Base-by-base conservation (phyloP, 169 alveolate genomes). In the Condylostoma magnum region DNA sequence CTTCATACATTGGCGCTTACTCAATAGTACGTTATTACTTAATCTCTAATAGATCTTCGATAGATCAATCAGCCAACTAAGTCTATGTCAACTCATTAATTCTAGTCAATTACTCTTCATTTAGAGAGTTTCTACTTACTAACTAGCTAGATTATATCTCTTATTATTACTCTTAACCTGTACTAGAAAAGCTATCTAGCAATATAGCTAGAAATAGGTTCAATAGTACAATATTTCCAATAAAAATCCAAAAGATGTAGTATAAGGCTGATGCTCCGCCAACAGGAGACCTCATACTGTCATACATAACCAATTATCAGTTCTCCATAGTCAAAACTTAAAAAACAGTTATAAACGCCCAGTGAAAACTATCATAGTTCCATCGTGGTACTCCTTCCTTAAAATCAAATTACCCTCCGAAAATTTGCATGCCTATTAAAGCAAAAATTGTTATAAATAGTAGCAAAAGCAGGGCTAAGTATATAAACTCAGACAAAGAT, bases 201-300 rank as follows among this genome's bases (percentile, higher is more conserved):
- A 92, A 44, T 25, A 92, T 86, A 36, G 96, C 93, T 46, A 85
- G 63, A 51, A 92, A 92, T 56, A 92, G 66, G 69, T 92, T 92
- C 48, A 92, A 71, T 25, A 92, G 74, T 73, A 92, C 80, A 69
- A 77, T 89, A 57, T 92, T 92, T 12, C 96, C 96, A 54, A 89
- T 56, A 57, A 85, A 85, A 22, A 92, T 89, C 91, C 95, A 89
- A 8, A 76, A 12, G 0, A 92, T 58, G n/a, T 83, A 82, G 73
- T 89, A 92, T 37, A 87, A 25, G 56, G 80, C 77, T 10, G 86
- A 60, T 10, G 48, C 48, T 10, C 60, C 50, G 3, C 54, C 54
- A 8, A 80, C 71, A n/a, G 27, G 58, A 4, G 75, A n/a, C 33
- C 60, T 44, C 82, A 82, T 63, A 2, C 76, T 68, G 31, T 79